Evolutionary conservation across 1,284 basidiomycete species (phyloP).

Genomic region (Microbotryum silenes-acaulis): DNA sequence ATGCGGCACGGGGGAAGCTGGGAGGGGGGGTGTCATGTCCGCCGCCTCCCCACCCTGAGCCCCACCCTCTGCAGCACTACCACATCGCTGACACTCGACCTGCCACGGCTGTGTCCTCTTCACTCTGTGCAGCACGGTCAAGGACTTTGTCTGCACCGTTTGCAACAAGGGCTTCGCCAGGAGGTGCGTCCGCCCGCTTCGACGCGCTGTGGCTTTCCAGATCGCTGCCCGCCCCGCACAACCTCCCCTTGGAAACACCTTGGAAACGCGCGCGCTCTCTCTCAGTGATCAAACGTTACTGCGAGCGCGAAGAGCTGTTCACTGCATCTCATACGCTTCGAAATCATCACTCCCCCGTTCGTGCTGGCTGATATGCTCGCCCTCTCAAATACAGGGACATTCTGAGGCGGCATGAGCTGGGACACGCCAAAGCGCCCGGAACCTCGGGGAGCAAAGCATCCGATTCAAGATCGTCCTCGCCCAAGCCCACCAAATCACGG

Average conservation of each 20-base stretch:
- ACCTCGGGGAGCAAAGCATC: slow-evolving; percentile 20
- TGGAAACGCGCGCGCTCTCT: too few species aligned
- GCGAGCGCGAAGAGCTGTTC: too few species aligned
- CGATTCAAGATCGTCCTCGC: slow-evolving; percentile 7
- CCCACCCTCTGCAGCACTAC: slow-evolving; percentile 1
- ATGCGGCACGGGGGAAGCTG: background rate
- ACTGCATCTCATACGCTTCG: too few species aligned
- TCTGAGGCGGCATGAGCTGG: slow-evolving; percentile 23
- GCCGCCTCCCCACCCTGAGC: background rate
- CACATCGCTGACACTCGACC: background rate
- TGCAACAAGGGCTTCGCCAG: slow-evolving; percentile 29
- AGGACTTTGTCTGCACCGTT: slow-evolving; percentile 28
- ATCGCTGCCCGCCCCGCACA: background rate
- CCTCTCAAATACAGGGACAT: slow-evolving; percentile 24
- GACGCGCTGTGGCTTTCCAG: background rate
- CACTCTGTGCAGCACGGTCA: slow-evolving; percentile 9
- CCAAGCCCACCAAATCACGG: background rate
- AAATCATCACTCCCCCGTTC: background rate
- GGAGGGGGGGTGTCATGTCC: background rate
- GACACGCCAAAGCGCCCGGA: slow-evolving; percentile 16
- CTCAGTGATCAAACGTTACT: too few species aligned
- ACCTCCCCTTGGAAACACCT: background rate
- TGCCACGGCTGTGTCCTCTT: background rate
- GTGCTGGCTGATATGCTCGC: background rate
- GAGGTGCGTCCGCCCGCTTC: slow-evolving; percentile 2